Conservation (phyloP, 2,329 filamentous ascomycete genomes). For the Clonostachys sp. region DNA sequence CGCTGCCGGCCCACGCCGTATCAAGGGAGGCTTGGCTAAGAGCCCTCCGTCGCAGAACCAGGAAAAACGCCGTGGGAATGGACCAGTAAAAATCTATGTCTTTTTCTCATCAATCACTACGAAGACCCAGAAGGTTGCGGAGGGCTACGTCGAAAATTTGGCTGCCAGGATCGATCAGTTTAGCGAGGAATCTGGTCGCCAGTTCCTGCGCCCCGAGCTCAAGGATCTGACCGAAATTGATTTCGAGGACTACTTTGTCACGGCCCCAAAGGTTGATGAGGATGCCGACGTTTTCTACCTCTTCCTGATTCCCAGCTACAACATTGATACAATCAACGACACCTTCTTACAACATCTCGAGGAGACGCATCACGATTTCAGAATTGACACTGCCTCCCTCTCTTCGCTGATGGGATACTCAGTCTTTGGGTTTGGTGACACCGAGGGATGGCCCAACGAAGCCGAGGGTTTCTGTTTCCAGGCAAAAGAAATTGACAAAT, state of each 20-base stretch:
- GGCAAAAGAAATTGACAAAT: conserved; percentile 84
- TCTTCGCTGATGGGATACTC: conserved; percentile 77
- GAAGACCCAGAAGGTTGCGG: conserved; percentile 71
- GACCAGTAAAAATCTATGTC: conserved; percentile 65
- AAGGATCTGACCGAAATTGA: conserved; percentile 82
- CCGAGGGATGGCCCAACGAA: conserved; percentile 87
- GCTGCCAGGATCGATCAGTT: conserved; percentile 46
- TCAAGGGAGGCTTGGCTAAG: conserved; percentile 35
- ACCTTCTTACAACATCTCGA: conserved; percentile 82
- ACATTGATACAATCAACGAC: conserved; percentile 88
- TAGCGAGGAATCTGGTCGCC: conserved; percentile 22
- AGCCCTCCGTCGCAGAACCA: conserved; percentile 17
- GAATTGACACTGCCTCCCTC: conserved; percentile 85
- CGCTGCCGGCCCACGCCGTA: conserved; percentile 37
- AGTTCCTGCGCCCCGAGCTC: conserved; percentile 55
- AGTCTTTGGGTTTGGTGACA: conserved; percentile 91
- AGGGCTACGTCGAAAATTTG: conserved; percentile 55
- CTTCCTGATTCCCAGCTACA: conserved; percentile 84
- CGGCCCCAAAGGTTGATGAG: conserved; percentile 56
- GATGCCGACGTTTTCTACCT: conserved; percentile 73
- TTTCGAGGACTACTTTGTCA: conserved; percentile 88
- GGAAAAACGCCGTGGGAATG: conserved; percentile 19
- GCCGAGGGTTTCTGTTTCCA: conserved; percentile 90
- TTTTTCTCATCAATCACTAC: conserved; percentile 91
- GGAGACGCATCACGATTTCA: conserved; percentile 95